A percentile compares a stretch with the other conserved stretches of the same genome.
Conservation (phyloP, 139 green algal genomes). For the Yamagishiella unicocca region DNA sequence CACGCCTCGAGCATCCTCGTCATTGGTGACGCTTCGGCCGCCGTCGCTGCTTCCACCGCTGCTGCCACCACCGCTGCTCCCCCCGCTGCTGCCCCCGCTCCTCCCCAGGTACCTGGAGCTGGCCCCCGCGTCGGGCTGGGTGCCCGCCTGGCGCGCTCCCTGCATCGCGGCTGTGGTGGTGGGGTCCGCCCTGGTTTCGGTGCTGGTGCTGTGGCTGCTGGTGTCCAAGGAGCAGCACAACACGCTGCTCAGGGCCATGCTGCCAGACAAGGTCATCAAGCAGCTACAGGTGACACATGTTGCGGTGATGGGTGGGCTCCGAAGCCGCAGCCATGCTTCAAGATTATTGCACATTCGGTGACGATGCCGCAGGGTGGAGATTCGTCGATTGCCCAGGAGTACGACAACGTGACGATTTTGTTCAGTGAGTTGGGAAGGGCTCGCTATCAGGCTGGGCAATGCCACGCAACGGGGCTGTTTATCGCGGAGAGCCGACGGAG, state of each 20-base stretch:
- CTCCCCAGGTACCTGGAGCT: conserved; percentile 31
- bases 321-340: too few species aligned
- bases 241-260: conserved; percentile 31
- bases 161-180: conserved; percentile 40
- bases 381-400: conserved; percentile 1
- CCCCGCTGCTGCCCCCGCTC: neutral
- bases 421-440: conserved; percentile 32
- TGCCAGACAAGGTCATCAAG: conserved; percentile 35
- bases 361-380: neutral
- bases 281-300: conserved; percentile 40
- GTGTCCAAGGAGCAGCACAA: conserved; percentile 29
- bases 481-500: too few species aligned
- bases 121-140: neutral
- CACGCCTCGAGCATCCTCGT: too few species aligned
- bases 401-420: conserved; percentile 12
- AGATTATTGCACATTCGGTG: too few species aligned
- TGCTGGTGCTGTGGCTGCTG: conserved; percentile 48
- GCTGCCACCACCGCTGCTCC: too few species aligned
- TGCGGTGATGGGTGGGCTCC: too few species aligned
- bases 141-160: conserved; percentile 11
- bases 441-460: too few species aligned
- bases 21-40: too few species aligned
- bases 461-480: too few species aligned
- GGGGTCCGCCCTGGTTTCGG: neutral
- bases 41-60: too few species aligned